These are phyloP conservation scores for Penicillium polonicum DNA, from an alignment of 2,329 filamentous ascomycete species.

Conservation along the genomic window DNA sequence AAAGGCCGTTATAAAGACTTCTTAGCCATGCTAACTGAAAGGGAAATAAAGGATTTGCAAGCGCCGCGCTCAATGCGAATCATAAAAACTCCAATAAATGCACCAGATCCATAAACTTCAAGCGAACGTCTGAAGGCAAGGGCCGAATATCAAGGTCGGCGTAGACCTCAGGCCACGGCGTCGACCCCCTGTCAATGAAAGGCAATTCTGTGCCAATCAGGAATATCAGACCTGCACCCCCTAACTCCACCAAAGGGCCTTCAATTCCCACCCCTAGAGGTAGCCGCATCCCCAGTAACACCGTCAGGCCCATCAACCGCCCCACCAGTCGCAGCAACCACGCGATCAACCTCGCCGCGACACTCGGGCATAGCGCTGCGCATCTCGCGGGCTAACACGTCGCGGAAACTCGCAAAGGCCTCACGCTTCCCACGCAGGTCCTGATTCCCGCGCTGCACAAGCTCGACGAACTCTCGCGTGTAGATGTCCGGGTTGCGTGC, in stretches of 20 bases:
- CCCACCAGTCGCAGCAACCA: conserved; percentile 46
- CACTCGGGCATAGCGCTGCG: conserved; percentile 59
- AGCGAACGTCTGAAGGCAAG: background rate
- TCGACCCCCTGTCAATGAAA: background rate
- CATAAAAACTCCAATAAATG: conserved; percentile 6
- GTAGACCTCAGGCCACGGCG: background rate
- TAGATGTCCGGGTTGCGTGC: conserved; percentile 67
- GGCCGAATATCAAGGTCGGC: background rate
- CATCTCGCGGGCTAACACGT: conserved; percentile 60
- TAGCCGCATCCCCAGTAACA: background rate
- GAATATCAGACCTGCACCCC: background rate
- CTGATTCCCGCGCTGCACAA: conserved; percentile 62
- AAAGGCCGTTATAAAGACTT: background rate
- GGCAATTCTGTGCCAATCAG: background rate
- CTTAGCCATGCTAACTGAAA: background rate
- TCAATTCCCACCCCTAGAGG: background rate
- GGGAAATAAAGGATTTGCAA: background rate
- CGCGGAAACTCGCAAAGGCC: conserved; percentile 58
- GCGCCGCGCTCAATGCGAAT: conserved; percentile 2
- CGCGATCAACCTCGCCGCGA: conserved; percentile 52
- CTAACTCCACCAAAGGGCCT: background rate
- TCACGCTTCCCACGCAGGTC: conserved; percentile 61
- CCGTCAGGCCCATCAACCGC: background rate
- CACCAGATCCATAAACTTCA: background rate
- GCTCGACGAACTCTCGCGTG: conserved; percentile 64